Conservation (phyloP, 768 basidiomycete species). For the Xerocomus brunneocitrinus region DNA sequence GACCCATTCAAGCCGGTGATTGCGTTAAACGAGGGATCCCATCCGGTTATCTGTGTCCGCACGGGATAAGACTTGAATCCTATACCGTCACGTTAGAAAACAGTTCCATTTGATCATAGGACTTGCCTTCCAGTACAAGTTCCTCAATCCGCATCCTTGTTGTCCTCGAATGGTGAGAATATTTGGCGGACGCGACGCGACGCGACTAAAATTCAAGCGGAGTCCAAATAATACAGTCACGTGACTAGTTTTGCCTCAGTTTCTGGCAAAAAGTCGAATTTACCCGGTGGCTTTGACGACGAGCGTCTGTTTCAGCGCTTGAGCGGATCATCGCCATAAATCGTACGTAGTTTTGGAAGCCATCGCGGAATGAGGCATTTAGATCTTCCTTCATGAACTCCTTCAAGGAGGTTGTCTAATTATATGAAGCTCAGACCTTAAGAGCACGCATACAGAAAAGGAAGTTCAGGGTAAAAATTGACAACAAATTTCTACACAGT, state of each 20-base stretch:
- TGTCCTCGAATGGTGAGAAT: not conserved
- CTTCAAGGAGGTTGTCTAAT: not conserved
- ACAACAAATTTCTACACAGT: conserved; percentile 12
- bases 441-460: conserved; percentile 7
- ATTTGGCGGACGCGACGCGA: conserved; percentile 27
- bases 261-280: not conserved
- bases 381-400: not conserved
- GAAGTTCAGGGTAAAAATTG: conserved; percentile 14
- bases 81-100: conserved; percentile 25
- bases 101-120: not conserved
- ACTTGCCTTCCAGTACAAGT: conserved; percentile 82
- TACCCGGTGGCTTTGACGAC: not conserved
- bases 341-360: not conserved
- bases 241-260: conserved; percentile 2
- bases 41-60: conserved; percentile 91
- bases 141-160: conserved; percentile 86
- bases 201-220: conserved; percentile 27
- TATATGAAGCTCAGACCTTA: not conserved
- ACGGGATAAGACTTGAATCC: conserved; percentile 99
- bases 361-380: not conserved
- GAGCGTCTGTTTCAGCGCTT: conserved; percentile 16
- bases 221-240: conserved; percentile 17
- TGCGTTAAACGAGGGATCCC: conserved; percentile 98
- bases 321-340: not conserved
- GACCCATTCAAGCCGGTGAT: conserved; percentile 96